Percentiles rank a stretch among this genome's conserved stretches.
Conservation (phyloP, 495 filamentous ascomycete genomes). For the Trichoderma gamsii region DNA sequence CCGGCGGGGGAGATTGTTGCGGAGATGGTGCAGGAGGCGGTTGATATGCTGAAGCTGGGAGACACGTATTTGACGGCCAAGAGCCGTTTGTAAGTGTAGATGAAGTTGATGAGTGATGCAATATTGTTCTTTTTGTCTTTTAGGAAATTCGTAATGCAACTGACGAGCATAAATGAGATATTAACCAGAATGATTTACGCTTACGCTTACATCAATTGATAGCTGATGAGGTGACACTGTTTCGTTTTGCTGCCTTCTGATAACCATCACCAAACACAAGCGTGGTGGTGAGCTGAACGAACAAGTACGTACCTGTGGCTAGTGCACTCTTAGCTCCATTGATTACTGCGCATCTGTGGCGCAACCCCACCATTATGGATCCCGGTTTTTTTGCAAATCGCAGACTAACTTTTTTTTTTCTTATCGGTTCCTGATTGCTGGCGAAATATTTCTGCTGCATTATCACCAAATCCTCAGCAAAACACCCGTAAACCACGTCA, state of each 20-base stretch:
- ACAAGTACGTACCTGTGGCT: slow-evolving; percentile 6
- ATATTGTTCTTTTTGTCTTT: no score
- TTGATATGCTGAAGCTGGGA: slow-evolving; percentile 57
- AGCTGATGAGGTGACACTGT: neutral
- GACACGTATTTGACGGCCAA: slow-evolving; percentile 41
- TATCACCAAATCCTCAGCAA: neutral
- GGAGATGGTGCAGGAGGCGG: slow-evolving; percentile 80
- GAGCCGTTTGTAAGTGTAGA: slow-evolving; percentile 36
- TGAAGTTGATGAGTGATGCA: neutral
- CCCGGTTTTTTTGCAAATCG: neutral
- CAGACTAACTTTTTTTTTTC: slow-evolving; percentile 16
- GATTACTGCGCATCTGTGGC: neutral
- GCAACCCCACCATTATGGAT: neutral
- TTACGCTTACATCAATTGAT: no score
- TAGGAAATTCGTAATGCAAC: no score
- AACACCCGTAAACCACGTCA: neutral
- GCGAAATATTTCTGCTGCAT: slow-evolving; percentile 14
- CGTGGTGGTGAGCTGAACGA: neutral
- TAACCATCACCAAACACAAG: neutral
- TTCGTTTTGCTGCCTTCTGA: neutral
- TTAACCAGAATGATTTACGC: no score
- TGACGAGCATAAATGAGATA: no score
- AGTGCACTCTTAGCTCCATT: neutral
- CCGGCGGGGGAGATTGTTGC: slow-evolving; percentile 76
- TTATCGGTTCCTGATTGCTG: slow-evolving; percentile 13